Conservation (phyloP, 108 stramenopile species). For the Stephanodiscus triporus region DNA sequence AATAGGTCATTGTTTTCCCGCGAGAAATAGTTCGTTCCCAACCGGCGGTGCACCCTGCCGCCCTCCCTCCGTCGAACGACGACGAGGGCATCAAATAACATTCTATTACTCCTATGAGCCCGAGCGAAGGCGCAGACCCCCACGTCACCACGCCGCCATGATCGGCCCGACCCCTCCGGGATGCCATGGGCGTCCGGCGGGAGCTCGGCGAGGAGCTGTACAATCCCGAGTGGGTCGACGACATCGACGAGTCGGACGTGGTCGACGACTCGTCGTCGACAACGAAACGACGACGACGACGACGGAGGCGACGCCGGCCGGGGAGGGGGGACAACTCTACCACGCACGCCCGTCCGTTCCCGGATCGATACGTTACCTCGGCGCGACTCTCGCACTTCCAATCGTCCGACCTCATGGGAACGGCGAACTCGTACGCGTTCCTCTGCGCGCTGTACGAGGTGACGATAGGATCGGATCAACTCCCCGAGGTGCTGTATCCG, state of each 20-base stretch:
- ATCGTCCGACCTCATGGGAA: constrained; percentile 16
- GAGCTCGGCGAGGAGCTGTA: constrained; percentile 47
- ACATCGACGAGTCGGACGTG: neutral
- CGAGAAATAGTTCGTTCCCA: too few relatives aligned
- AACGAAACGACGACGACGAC: neutral
- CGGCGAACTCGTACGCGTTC: constrained; percentile 38
- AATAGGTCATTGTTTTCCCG: too few relatives aligned
- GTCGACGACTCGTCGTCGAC: neutral
- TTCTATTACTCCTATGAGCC: too few relatives aligned
- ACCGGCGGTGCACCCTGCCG: too few relatives aligned
- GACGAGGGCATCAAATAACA: too few relatives aligned
- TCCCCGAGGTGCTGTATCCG: constrained; percentile 30
- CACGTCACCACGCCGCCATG: constrained; percentile 46
- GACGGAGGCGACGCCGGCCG: too few relatives aligned
- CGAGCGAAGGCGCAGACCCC: constrained; percentile 20
- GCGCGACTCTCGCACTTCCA: constrained; percentile 39
- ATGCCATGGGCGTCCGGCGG: too few relatives aligned
- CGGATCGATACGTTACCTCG: constrained; percentile 40
- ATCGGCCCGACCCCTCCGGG: too few relatives aligned
- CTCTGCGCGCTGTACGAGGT: constrained; percentile 49
- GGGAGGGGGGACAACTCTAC: neutral
- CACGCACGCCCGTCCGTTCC: constrained; percentile 1
- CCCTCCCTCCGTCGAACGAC: too few relatives aligned
- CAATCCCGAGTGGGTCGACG: constrained; percentile 29
- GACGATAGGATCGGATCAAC: constrained; percentile 23